Base-by-base conservation (phyloP, 2,329 filamentous ascomycete species). In the Sordariomycetes sp. region DNA sequence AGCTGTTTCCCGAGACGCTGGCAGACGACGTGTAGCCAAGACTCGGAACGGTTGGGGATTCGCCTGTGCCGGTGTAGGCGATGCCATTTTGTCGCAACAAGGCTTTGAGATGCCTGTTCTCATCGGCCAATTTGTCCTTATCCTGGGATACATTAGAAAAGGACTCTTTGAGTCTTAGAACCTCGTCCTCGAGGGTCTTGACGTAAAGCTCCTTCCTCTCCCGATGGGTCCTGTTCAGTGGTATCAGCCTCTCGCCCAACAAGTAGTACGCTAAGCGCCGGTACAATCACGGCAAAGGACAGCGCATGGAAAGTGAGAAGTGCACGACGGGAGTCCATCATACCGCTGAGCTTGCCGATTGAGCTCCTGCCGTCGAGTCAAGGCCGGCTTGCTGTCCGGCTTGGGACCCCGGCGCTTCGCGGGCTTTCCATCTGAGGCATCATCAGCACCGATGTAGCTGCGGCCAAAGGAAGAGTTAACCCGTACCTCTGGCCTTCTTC, bases 121-220 rank as follows among this genome's bases (percentile, higher is more conserved):
- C 93, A 58, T 90, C 85, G 53, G 82, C 79, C 10, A 92, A 76
- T 56, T 82, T 80, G 57, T 92, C 84, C 67, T 90, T 90, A 68
- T 95, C 90, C 64, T 88, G 85, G 7, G 84, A 81, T 20, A 87
- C 81, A 55, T 81, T 85, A 66, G 85, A 85, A 67, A 86, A 93
- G n/a, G 87, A 80, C 69, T 97, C 91, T 69, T 95, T 94, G 51
- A 97, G 78, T 54, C 90, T 86, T 22, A 95, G 79, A 5, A 97
- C 88, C 72, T 97, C 91, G 67, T 93, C 87, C 72, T 99, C 94
- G 18, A 97, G 82, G 12, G 89, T 85, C 71, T 95, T 95, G 76
- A 97, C 95, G 71, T 97, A 97, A 65, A 91, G 81, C 73, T 97
- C 94, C 71, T 97, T 97, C 64, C 94, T 85, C 74, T 97, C 94